Evolutionary conservation across 2,329 filamentous ascomycete species (phyloP).

Genomic region (Colletotrichum brevisporum): DNA sequence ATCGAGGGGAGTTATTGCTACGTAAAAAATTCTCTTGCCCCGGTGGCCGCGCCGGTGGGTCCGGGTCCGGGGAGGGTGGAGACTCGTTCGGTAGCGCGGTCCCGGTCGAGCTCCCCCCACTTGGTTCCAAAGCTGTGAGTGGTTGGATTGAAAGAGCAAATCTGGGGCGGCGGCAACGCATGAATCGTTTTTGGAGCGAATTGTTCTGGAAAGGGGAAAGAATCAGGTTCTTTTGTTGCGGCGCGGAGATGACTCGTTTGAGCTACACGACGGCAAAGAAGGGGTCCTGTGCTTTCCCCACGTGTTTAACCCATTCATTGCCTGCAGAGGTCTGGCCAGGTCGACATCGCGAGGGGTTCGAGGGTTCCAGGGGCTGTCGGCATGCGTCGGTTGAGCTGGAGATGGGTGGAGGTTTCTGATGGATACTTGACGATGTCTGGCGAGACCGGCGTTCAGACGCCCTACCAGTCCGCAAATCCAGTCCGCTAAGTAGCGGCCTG

Average conservation of each 20-base stretch:
- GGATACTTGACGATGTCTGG: not conserved
- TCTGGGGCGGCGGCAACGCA: conserved; percentile 16
- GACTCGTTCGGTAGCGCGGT: conserved; percentile 9
- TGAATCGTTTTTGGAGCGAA: conserved; percentile 28
- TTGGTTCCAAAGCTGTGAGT: not conserved
- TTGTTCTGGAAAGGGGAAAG: not conserved
- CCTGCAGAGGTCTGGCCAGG: conserved; percentile 7
- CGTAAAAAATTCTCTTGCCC: conserved; percentile 26
- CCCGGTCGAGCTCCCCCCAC: not conserved
- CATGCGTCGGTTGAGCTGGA: not conserved
- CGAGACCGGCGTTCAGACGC: too few relatives aligned
- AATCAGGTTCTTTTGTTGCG: too few relatives aligned
- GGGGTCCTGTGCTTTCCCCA: not conserved
- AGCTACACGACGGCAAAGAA: not conserved
- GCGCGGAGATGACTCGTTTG: too few relatives aligned
- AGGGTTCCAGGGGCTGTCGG: not conserved
- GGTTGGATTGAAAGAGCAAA: too few relatives aligned
- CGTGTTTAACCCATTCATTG: not conserved
- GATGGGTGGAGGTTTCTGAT: not conserved
- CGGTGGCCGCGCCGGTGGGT: conserved; percentile 25
- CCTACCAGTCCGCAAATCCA: too few relatives aligned
- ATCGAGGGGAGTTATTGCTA: conserved; percentile 24
- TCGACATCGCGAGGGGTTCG: not conserved
- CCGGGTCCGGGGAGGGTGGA: conserved; percentile 15
- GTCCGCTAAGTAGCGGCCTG: not conserved